phyloP scores from a whole-genome alignment of 169 alveolate species.

The Eimeria praecox region DNA sequence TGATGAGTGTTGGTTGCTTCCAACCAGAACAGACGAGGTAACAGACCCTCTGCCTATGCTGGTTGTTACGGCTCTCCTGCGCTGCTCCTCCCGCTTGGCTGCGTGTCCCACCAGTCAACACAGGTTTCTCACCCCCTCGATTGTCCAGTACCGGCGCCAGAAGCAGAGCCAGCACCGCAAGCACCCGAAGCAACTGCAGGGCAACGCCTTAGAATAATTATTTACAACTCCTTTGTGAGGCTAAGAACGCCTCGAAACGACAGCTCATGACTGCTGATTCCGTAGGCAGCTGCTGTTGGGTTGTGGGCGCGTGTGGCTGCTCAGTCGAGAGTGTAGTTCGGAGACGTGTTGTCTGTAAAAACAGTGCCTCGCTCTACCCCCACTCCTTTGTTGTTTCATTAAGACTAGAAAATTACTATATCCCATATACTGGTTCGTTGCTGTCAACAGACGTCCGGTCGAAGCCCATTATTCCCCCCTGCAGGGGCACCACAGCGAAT shows the following conservation, averaged over 20 bases:
- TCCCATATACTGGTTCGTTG: neutral
- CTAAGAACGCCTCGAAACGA: neutral
- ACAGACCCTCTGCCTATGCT: neutral
- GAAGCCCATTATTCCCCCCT: neutral
- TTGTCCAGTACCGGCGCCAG: neutral
- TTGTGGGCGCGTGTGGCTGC: constrained; percentile 36
- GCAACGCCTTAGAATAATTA: neutral
- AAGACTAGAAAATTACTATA: neutral
- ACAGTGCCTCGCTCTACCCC: neutral
- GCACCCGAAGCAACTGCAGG: neutral
- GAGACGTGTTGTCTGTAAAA: constrained; percentile 29
- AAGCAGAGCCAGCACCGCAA: constrained; percentile 2
- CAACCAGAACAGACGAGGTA: neutral
- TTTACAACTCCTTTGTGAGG: neutral
- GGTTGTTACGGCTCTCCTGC: neutral
- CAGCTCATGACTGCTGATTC: neutral
- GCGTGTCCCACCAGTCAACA: constrained; percentile 56
- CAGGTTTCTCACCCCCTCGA: constrained; percentile 43
- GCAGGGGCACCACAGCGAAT: neutral
- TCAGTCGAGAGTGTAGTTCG: constrained; percentile 14
- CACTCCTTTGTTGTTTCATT: neutral
- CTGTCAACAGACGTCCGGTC: neutral
- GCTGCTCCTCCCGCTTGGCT: constrained; percentile 21
- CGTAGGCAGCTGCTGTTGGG: neutral
- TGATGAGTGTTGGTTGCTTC: neutral